Base-by-base conservation (phyloP, 768 basidiomycete genomes). In the Suillus weaverae region DNA sequence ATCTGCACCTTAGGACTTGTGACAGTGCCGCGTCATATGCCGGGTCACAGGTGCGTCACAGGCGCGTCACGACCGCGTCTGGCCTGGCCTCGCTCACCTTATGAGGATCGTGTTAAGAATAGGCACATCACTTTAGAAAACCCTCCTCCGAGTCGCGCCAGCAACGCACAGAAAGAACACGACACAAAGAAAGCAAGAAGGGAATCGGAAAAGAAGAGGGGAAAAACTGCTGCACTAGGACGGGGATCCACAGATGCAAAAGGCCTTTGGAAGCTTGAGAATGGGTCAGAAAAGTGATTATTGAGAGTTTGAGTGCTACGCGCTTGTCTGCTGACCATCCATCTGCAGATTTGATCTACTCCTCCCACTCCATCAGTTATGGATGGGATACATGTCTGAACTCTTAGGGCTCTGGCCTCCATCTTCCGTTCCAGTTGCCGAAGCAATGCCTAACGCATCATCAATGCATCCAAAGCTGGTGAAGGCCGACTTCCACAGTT, bases 341-440 rank as follows among this genome's bases (percentile, higher is more conserved):
- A 22, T 26, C n/a, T 35, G 20, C 51, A 94, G 93, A 71, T 96
- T 89, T 70, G 79, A 81, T 2, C 75, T 89, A 8, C 92, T 95
- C 67, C 61, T 92, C 8, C 90, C 92, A 0, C 75, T 96, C 30
- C 90, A 95, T 72, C 84, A 82, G 33, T 79, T 96, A 32, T 97
- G 95, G 95, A 81, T 92, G 77, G 90, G 88, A 6, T 96, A 97
- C 73, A 93, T 95, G 86, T 88, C 91, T 1, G 95, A 96, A 71
- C 80, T 96, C 13, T 82, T 96, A 7, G 83, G 80, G 9, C 79
- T 96, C 0, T 71, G 79, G 5, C 72, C 71, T 41, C 77, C 81
- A 5, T 62, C 74, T n/a, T 70, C 75, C 4, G 64, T 73, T 9
- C 69, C 72, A 1, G 71, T 71, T 41, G 44, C 72, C 20, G 20